These are phyloP conservation scores for Carex scoparia DNA, from an alignment of 176 grass and related monocot genomes.

Conservation along the genomic window DNA sequence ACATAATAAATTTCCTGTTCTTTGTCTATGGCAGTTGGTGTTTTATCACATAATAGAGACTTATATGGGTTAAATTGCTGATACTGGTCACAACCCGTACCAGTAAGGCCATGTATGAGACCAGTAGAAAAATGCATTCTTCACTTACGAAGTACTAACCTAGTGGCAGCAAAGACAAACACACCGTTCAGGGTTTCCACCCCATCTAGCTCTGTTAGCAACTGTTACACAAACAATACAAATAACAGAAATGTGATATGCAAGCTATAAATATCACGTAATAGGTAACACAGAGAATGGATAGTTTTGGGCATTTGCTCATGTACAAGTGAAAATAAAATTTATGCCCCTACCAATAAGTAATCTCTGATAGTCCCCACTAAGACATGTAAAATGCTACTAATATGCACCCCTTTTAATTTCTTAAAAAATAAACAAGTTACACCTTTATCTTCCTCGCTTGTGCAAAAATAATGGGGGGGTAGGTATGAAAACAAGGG, in stretches of 20 bases:
- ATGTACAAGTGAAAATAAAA: neutral
- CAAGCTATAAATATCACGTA: neutral
- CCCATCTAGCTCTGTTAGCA: conserved; percentile 92
- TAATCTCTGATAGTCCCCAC: neutral
- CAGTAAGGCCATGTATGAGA: neutral
- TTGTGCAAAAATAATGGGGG: neutral
- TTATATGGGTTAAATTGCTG: neutral
- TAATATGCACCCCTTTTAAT: neutral
- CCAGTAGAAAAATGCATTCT: neutral
- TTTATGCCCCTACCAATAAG: neutral
- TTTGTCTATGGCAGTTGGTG: neutral
- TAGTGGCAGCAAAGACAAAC: conserved; percentile 97
- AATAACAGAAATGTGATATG: neutral
- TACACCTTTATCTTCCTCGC: neutral
- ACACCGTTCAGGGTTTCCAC: conserved; percentile 89
- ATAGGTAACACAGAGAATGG: neutral
- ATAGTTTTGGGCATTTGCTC: neutral
- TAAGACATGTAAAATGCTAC: neutral
- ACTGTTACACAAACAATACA: conserved; percentile 47
- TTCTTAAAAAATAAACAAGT: neutral
- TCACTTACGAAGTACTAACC: conserved; percentile 38
- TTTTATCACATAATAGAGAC: neutral
- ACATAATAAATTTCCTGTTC: neutral
- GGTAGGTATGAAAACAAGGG: neutral
- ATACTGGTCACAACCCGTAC: neutral